Evolutionary conservation across 169 alveolate genomes (phyloP).

Genomic region (Eimeria praecox): DNA sequence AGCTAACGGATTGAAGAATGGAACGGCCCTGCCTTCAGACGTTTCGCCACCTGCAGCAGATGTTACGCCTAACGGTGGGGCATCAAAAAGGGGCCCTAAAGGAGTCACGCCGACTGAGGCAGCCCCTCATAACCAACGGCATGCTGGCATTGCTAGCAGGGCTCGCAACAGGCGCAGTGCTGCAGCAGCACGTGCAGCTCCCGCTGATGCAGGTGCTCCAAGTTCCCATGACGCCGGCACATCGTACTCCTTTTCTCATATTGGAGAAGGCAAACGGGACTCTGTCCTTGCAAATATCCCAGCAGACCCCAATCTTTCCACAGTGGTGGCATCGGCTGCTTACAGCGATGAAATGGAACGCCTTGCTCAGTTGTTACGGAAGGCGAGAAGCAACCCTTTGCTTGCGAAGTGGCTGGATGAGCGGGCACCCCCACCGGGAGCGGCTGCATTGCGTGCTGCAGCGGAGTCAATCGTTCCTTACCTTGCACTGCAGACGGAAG

Average conservation of each 20-base stretch:
- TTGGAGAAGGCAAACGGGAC: constrained; percentile 21
- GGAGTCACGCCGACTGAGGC: constrained; percentile 4
- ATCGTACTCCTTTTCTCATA: constrained; percentile 1
- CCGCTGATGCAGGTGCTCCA: constrained; percentile 32
- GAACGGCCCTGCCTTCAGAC: neutral
- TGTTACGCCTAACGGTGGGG: neutral
- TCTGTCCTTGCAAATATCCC: constrained; percentile 17
- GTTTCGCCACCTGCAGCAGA: neutral
- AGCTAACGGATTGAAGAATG: constrained; percentile 7
- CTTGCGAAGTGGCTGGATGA: constrained; percentile 73
- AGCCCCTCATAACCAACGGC: neutral
- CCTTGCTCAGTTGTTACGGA: constrained; percentile 66
- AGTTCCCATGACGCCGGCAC: neutral
- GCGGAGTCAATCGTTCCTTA: constrained; percentile 66
- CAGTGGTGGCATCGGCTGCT: constrained; percentile 71
- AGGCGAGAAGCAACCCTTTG: constrained; percentile 64
- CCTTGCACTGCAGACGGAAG: constrained; percentile 50
- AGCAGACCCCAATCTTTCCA: constrained; percentile 37
- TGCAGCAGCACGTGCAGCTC: neutral
- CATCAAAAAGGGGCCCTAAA: constrained; percentile 22
- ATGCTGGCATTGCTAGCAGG: neutral
- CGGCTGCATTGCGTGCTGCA: constrained; percentile 68
- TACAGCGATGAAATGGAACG: constrained; percentile 76
- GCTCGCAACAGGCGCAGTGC: constrained; percentile 36
- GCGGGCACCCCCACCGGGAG: constrained; percentile 66